Evolutionary conservation across 1,284 basidiomycete species (phyloP).

Genomic region (Sanguinoderma infundibulare): DNA sequence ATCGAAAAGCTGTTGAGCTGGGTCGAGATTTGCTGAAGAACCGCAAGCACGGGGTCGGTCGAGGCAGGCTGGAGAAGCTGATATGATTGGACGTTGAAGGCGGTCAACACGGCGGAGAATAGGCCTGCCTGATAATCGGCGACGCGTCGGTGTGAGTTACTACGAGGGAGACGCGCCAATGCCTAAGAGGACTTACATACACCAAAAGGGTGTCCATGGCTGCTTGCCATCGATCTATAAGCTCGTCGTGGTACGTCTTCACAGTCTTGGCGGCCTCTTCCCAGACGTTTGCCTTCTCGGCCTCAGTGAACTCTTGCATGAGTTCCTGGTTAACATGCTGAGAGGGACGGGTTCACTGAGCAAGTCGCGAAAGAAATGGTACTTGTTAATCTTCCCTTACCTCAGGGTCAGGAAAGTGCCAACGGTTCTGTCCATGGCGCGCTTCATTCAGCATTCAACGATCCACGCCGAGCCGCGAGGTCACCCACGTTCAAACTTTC

Average conservation of each 20-base stretch:
- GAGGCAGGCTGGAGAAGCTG: conserved; percentile 6
- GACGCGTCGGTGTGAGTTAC: neutral
- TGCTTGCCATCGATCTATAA: conserved; percentile 1
- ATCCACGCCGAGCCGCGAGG: neutral
- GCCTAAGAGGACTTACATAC: neutral
- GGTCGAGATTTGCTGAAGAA: conserved; percentile 4
- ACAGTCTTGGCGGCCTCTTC: neutral
- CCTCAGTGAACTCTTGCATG: neutral
- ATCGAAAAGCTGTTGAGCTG: conserved; percentile 4
- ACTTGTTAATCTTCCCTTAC: neutral
- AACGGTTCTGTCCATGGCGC: neutral
- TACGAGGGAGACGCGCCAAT: too few relatives aligned
- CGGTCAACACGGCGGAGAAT: conserved; percentile 11
- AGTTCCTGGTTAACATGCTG: neutral
- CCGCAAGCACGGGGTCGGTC: neutral
- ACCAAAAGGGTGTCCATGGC: conserved; percentile 7
- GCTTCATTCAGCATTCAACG: neutral
- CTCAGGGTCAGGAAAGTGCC: neutral
- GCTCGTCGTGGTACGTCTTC: neutral
- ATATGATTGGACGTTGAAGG: conserved; percentile 12
- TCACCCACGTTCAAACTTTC: neutral
- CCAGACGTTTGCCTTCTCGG: neutral
- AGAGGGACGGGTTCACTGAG: neutral
- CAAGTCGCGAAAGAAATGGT: neutral
- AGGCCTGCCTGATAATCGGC: neutral